Evolutionary conservation across 2,329 filamentous ascomycete genomes (phyloP).

Genomic region (Trichocomaceae sp.): DNA sequence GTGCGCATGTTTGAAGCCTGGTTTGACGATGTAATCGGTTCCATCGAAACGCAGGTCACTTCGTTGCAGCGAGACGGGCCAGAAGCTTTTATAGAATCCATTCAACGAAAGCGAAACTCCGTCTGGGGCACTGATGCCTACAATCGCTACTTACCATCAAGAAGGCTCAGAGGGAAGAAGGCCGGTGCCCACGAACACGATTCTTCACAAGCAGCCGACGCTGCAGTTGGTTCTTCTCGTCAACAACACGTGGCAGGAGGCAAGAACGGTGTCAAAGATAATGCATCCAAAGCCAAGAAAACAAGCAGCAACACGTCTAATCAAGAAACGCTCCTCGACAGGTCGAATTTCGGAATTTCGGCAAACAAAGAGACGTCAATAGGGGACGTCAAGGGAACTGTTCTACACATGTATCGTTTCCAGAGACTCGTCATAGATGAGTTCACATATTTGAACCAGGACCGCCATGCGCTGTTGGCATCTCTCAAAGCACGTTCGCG

Average conservation of each 20-base stretch:
- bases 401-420: constrained; percentile 56
- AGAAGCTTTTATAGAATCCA: constrained; percentile 26
- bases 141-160: constrained; percentile 24
- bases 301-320: not conserved
- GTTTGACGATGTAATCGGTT: constrained; percentile 41
- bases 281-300: not conserved
- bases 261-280: not conserved
- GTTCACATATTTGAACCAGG: constrained; percentile 50
- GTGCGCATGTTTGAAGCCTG: constrained; percentile 50
- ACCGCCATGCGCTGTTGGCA: constrained; percentile 39
- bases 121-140: constrained; percentile 31
- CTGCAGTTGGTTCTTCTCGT: not conserved
- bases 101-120: constrained; percentile 24
- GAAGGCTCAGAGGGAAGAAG: constrained; percentile 22
- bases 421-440: constrained; percentile 59
- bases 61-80: constrained; percentile 28
- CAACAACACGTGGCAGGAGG: not conserved
- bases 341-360: not conserved
- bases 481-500: constrained; percentile 46
- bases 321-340: not conserved
- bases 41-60: constrained; percentile 39
- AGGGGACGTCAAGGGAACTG: constrained; percentile 23
- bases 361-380: not conserved
- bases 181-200: not conserved
- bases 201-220: constrained; percentile 1